Percentiles rank a stretch among this genome's conserved stretches.
phyloP scores from a whole-genome alignment of 106 monocot species.

The Dendrobium catenatum region DNA sequence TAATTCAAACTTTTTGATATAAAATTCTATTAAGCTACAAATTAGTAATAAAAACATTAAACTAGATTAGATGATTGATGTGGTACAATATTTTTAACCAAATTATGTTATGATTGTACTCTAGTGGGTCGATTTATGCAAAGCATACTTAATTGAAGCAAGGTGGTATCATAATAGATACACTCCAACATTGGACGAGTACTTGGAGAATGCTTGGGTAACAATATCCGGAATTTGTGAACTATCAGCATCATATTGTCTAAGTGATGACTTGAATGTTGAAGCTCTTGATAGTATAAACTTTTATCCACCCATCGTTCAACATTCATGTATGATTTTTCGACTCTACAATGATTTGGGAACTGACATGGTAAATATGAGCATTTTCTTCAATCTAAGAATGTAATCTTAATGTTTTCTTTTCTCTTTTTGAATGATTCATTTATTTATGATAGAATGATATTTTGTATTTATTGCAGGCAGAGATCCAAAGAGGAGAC shows the following conservation, averaged over 20 bases:
- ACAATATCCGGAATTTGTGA: too few relatives aligned
- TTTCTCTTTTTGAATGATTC: too few relatives aligned
- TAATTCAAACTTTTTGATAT: too few relatives aligned
- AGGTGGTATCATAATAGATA: constrained; percentile 14
- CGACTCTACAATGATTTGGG: constrained; percentile 17
- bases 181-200: constrained; percentile 17
- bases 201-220: constrained; percentile 9
- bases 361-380: constrained; percentile 2
- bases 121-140: constrained; percentile 25
- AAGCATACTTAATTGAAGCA: constrained; percentile 21
- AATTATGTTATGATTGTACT: neutral
- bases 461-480: too few relatives aligned
- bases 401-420: too few relatives aligned
- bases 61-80: too few relatives aligned
- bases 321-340: neutral
- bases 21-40: too few relatives aligned
- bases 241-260: neutral
- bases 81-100: too few relatives aligned
- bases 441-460: too few relatives aligned
- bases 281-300: neutral
- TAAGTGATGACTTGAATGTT: neutral
- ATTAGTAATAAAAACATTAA: too few relatives aligned
- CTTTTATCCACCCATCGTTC: neutral
- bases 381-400: too few relatives aligned
- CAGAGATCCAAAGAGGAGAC: too few relatives aligned